phyloP scores from a whole-genome alignment of 441 rosid species.

The Melastoma candidum region DNA sequence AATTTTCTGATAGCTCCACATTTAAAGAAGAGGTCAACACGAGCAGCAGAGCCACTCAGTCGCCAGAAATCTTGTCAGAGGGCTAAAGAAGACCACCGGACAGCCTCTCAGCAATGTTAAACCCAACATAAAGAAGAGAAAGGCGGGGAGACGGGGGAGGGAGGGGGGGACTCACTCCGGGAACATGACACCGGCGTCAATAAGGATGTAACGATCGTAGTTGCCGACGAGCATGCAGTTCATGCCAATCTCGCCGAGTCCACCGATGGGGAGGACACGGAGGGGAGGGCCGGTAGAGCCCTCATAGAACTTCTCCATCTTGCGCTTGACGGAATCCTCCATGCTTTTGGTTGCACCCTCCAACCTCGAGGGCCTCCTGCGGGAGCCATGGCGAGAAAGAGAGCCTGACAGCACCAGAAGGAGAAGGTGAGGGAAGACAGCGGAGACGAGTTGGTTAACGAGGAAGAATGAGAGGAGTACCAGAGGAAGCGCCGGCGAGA shows the following conservation, averaged over 20 bases:
- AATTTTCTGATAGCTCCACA: neutral
- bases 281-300: slow-evolving; percentile 88
- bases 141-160: too few relatives aligned
- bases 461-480: too few relatives aligned
- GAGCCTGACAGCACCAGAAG: too few relatives aligned
- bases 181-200: slow-evolving; percentile 95
- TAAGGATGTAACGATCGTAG: slow-evolving; percentile 79
- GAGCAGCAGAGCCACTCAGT: too few relatives aligned
- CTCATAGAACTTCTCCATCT: slow-evolving; percentile 94
- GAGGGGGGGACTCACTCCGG: slow-evolving; percentile 63
- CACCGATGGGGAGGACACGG: slow-evolving; percentile 92
- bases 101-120: too few relatives aligned
- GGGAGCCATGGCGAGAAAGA: slow-evolving; percentile 15
- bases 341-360: slow-evolving; percentile 86
- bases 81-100: too few relatives aligned
- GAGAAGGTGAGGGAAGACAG: too few relatives aligned
- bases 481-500: too few relatives aligned
- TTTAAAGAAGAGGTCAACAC: too few relatives aligned
- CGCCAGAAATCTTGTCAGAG: too few relatives aligned
- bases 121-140: too few relatives aligned
- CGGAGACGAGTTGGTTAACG: too few relatives aligned
- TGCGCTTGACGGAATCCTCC: slow-evolving; percentile 94
- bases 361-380: slow-evolving; percentile 37
- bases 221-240: slow-evolving; percentile 99
- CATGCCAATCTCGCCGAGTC: slow-evolving; percentile 98